Evolutionary conservation across 2,329 filamentous ascomycete species (phyloP), one percentile per base, ranked within the genome.

Genomic region (Fusarium circinatum): DNA sequence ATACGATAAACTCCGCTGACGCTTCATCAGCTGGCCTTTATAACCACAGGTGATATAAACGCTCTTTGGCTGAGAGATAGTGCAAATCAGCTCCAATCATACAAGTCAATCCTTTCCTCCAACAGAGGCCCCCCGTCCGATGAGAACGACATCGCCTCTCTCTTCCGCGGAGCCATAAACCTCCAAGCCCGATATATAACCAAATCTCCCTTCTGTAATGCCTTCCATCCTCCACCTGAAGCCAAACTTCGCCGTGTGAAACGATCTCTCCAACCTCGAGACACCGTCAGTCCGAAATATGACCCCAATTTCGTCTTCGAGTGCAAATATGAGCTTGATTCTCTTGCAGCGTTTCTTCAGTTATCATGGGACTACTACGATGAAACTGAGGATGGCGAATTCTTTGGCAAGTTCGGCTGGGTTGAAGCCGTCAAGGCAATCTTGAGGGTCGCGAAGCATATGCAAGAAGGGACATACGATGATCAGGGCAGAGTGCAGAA

Each of bases 291-390:
- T 85, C 93, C 94, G 0, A 83, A 86, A 34, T 92, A 93, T 32
- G 93, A 93, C 76, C 86, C 88, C 3, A 86, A 86, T 5, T 87
- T 91, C 42, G 95, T 97, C 1, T 98, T 96, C 79, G 96, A 98
- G 82, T 98, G 96, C 88, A 98, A 98, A 82, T 98, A 96, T 82
- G 96, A 98, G 83, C 90, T 98, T 51, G 95, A 98, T 84, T 96
- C 93, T 17, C 88, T 98, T 3, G 94, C 95, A 2, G 91, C 94
- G 36, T 98, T 98, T 82, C 86, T 98, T 13, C 90, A 94, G 47
- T 86, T 98, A 10, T 91, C 90, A 2, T 93, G 94, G 72, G 90
- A 96, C 78, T 98, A 97, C 84, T 89, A 93, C 83, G 86, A 89
- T 28, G 87, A 89, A 68, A 97, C 94, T 0, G 87, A 87, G 2